phyloP scores from a whole-genome alignment of 331 rosid species.

The Saraca asoca region DNA sequence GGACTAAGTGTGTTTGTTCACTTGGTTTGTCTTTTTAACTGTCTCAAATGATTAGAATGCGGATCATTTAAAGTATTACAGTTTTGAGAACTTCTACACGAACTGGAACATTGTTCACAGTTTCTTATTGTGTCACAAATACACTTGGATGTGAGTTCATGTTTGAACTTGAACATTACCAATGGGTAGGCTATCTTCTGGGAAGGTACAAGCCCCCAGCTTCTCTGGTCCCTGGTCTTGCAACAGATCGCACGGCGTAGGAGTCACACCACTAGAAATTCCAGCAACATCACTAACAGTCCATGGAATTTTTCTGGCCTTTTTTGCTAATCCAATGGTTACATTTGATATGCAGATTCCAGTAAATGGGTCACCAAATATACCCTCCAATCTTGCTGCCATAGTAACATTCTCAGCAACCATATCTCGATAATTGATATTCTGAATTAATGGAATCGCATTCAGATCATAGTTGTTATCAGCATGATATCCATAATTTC shows the following conservation, averaged over 20 bases:
- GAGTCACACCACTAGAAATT: conserved; percentile 49
- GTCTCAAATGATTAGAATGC: conserved; percentile 19
- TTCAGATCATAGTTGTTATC: conserved; percentile 52
- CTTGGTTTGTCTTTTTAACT: conserved; percentile 6
- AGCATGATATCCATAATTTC: conserved; percentile 60
- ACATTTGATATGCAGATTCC: conserved; percentile 62
- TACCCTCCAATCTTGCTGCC: conserved; percentile 62
- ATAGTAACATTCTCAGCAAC: conserved; percentile 56
- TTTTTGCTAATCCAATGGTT: conserved; percentile 47
- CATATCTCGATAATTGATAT: conserved; percentile 50
- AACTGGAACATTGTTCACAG: neutral
- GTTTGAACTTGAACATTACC: conserved; percentile 43
- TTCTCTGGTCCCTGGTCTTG: conserved; percentile 41
- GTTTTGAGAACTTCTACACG: conserved; percentile 6
- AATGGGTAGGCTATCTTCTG: conserved; percentile 45
- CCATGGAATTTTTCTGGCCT: conserved; percentile 53
- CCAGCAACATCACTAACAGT: conserved; percentile 53
- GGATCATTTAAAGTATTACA: neutral
- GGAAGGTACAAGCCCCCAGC: conserved; percentile 42
- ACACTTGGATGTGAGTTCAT: conserved; percentile 37
- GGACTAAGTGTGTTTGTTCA: conserved; percentile 12
- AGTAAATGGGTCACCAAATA: conserved; percentile 52
- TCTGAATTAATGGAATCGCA: conserved; percentile 50
- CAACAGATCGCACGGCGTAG: conserved; percentile 49
- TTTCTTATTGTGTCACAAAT: conserved; percentile 5